Evolutionary conservation across 202 grass and related monocot genomes (phyloP), one percentile per base, ranked within the genome.

Genomic region (Schoenoplectus triqueter): DNA sequence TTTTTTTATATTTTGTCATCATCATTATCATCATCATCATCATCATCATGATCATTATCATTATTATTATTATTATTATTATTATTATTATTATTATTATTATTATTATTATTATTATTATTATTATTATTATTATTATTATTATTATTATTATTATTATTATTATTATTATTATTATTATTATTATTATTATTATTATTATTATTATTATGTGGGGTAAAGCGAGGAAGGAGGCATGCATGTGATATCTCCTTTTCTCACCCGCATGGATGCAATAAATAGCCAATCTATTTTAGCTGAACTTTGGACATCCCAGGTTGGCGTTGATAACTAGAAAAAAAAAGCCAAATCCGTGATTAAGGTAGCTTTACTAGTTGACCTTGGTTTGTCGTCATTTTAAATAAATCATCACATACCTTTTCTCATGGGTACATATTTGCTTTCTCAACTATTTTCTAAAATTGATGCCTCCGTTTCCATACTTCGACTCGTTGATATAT

Each of bases 331-430:
- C 63, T 83, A 70, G 46, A 55, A 59, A 60, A 60, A 60, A 48
- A 55, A 31, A 69, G 81, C 81, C 64, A 83, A 83, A 83, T 70
- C 81, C 81, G 81, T 83, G 81, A 83, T 70, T 83, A 83, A 19
- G 14, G 6, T 83, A 83, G 65, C 81, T 83, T 83, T 69, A 54
- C 70, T 83, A 83, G 81, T 83, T 83, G 81, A 83, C 65, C 65
- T 83, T 83, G 20, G 47, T 83, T 83, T 71, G 63, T 69, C 81
- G 68, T 69, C 81, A 57, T 83, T 83, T 83, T 66, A 82, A 55
- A 70, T 83, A 66, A 57, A 69, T 70, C 59, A 83, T 69, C 81
- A 57, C 31, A 31, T 31, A 31, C 31, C 13, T 61, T 61, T 17
- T 31, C 31, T 31, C 31, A 31, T 64, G 14, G 21, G 19, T 62